A percentile compares a stretch with the other conserved stretches of the same genome.
These are phyloP conservation scores for Chalciporus sp. DNA, from an alignment of 1,284 basidiomycete species.

Conservation along the genomic window DNA sequence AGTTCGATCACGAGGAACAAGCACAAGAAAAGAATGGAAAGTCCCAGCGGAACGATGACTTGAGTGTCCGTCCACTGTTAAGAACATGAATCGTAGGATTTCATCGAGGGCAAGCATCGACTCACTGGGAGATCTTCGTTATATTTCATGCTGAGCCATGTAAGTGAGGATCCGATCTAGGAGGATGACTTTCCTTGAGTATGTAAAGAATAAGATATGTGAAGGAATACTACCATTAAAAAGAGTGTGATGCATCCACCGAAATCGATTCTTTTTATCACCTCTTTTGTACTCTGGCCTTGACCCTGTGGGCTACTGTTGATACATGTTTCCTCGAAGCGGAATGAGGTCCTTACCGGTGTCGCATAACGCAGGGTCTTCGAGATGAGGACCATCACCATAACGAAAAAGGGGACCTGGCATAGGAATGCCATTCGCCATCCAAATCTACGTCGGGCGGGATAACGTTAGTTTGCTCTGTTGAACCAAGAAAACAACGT, in stretches of 20 bases:
- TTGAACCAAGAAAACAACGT: neutral
- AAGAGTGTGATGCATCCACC: slow-evolving; percentile 24
- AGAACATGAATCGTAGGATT: neutral
- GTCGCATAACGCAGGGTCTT: slow-evolving; percentile 17
- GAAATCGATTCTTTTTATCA: slow-evolving; percentile 24
- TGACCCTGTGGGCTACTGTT: slow-evolving; percentile 11
- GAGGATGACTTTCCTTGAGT: neutral
- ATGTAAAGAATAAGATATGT: no score
- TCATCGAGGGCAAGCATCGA: neutral
- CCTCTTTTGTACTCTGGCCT: slow-evolving; percentile 20
- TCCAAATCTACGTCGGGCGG: slow-evolving; percentile 14
- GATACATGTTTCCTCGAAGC: neutral
- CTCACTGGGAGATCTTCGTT: slow-evolving; percentile 23
- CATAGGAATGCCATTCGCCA: slow-evolving; percentile 23
- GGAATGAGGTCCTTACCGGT: slow-evolving; percentile 12
- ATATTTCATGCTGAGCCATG: slow-evolving; percentile 26
- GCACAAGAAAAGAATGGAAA: slow-evolving; percentile 18
- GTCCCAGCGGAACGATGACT: slow-evolving; percentile 14
- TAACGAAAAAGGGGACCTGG: slow-evolving; percentile 18
- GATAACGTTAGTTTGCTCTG: neutral
- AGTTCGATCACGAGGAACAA: slow-evolving; percentile 21
- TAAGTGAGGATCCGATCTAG: slow-evolving; percentile 20
- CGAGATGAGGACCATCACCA: slow-evolving; percentile 19
- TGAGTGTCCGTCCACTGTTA: slow-evolving; percentile 18
- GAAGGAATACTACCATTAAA: slow-evolving; percentile 6